Conservation (phyloP, 176 grass and related monocot genomes). For the barley (Hordeum vulgare) region MorexV3_pseudomolecules_assembly NC_058522.1:399002701-399003200, state of each 20-base stretch:
- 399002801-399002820: background rate
- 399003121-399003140: background rate
- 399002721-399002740: background rate
- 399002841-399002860: background rate
- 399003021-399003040: background rate
- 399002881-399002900: background rate
- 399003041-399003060: background rate
- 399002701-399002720: background rate
- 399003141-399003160: background rate
- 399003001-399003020: background rate
- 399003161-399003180: background rate
- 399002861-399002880: constrained; percentile 4
- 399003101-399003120: background rate
- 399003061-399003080: background rate
- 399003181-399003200: background rate
- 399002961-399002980: background rate
- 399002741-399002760: background rate
- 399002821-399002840: background rate
- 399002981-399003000: background rate
- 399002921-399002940: background rate
- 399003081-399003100: background rate
- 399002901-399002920: background rate
- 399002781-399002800: background rate
- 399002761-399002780: background rate
- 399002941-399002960: background rate